A percentile compares a stretch with the other conserved stretches of the same genome.
These are phyloP conservation scores for Vitis hybrid DNA, from an alignment of 177 flowering plant species.

Conservation along the genomic window DNA sequence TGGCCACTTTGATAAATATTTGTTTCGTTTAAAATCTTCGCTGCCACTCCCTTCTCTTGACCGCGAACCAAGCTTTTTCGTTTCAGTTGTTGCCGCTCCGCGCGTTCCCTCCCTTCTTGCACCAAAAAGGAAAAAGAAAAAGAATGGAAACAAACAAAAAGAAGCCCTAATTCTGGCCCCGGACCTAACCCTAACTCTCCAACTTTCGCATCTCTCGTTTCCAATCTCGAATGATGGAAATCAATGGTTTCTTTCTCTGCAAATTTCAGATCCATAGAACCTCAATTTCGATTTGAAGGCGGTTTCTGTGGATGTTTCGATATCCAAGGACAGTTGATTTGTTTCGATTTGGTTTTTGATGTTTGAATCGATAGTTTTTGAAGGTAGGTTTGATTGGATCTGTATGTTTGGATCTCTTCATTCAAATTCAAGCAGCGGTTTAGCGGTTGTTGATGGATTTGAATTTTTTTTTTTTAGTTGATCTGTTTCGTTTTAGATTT, in stretches of 20 bases:
- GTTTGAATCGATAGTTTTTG: not conserved
- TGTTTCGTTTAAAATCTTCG: not conserved
- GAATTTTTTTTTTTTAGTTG: not conserved
- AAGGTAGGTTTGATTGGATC: conserved; percentile 5
- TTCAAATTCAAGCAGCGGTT: conserved; percentile 8
- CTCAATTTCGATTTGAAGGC: not conserved
- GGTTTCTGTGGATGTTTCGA: not conserved
- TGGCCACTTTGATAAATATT: not conserved
- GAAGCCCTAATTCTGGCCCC: conserved; percentile 20
- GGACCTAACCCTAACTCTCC: not conserved
- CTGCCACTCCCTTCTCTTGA: conserved; percentile 16
- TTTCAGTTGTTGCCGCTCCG: conserved; percentile 40
- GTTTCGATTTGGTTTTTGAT: conserved; percentile 5
- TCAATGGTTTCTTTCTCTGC: not conserved
- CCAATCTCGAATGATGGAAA: not conserved
- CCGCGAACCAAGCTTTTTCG: conserved; percentile 38
- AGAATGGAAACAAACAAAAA: not conserved
- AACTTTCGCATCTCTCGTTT: not conserved
- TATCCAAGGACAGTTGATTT: too few species aligned
- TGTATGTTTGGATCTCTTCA: not conserved
- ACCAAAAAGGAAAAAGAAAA: conserved; percentile 1
- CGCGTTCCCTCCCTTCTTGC: conserved; percentile 13
- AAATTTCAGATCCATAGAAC: conserved; percentile 13
- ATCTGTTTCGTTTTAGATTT: not conserved
- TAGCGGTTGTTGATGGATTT: conserved; percentile 5